Base-by-base conservation (phyloP, 352 stramenopile genomes). In the Phytophthora fragariaefolia region DNA sequence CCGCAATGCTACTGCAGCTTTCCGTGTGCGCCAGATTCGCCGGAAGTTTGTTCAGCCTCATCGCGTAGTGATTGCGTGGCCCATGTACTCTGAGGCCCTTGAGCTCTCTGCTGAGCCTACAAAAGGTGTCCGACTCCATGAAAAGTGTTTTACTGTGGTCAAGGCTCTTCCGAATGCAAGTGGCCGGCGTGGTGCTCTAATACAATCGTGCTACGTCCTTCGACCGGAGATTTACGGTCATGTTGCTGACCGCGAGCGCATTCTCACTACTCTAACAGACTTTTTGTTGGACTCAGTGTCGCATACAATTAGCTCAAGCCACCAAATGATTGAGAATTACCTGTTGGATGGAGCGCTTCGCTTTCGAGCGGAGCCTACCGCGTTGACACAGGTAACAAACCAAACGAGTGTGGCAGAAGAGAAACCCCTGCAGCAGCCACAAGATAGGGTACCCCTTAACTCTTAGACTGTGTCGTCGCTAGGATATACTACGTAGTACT, bases 261-360 rank as follows among this genome's bases (percentile, higher is more conserved):
- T 85, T 69, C 69, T 86, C 36, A 81, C 71, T 30, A 82, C 81
- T 54, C 65, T 91, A 50, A 89, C 79, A 10, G 79, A 91, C 47
- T 91, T 91, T 69, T 74, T 91, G 53, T 72, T 90, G 40, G 76
- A 90, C 50, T 87, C 76, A 52, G 76, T 87, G 34, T 73, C 74
- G 9, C 65, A 79, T 62, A 85, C 71, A n/a, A 85, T 87, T 74
- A 82, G 75, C 63, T 79, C 75, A 42, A 91, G 79, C 42, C 79
- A 87, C 49, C 81, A 89, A 65, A 87, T 91, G 72, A 89, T 90
- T 60, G 81, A 91, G 66, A 91, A 91, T 55, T 71, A 82, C 26
- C 61, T 91, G 40, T 63, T 91, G 38, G 73, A 87, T 60, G 66
- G 69, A 30, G 77, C 67, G 20, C 65, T 80, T 12, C 53, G 58